These are phyloP conservation scores for Aspergillus carlsbadensis DNA, from an alignment of 495 filamentous ascomycete genomes.

Conservation along the genomic window DNA sequence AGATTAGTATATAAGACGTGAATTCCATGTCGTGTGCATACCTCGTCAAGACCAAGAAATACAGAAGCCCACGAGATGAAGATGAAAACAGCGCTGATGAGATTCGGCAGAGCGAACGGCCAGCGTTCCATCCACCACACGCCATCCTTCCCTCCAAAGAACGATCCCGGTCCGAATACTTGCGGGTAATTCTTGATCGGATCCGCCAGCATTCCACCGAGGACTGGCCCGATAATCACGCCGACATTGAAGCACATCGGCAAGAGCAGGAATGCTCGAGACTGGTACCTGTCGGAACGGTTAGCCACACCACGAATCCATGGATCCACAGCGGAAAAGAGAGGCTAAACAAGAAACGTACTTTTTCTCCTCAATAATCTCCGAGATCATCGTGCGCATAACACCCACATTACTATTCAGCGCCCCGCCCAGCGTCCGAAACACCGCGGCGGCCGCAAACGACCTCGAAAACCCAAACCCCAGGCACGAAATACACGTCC, in stretches of 20 bases:
- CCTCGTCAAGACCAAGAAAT: slow-evolving; percentile 60
- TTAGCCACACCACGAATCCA: background rate
- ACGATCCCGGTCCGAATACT: slow-evolving; percentile 62
- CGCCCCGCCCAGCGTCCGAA: slow-evolving; percentile 69
- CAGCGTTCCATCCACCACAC: slow-evolving; percentile 60
- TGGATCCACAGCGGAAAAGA: background rate
- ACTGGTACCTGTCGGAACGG: slow-evolving; percentile 52
- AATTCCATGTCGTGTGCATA: slow-evolving; percentile 21
- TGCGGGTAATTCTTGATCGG: slow-evolving; percentile 62
- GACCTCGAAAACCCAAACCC: slow-evolving; percentile 77
- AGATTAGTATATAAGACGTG: slow-evolving; percentile 8
- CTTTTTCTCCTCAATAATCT: slow-evolving; percentile 72
- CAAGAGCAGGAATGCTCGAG: slow-evolving; percentile 74
- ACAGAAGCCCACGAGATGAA: slow-evolving; percentile 45
- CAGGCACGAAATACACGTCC: slow-evolving; percentile 67
- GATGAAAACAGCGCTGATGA: slow-evolving; percentile 58
- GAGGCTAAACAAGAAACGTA: slow-evolving; percentile 20
- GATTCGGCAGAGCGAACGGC: slow-evolving; percentile 63
- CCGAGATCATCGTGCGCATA: slow-evolving; percentile 77
- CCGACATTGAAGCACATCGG: slow-evolving; percentile 79
- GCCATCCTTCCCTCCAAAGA: slow-evolving; percentile 49
- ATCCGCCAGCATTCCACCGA: slow-evolving; percentile 73
- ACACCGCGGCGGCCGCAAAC: slow-evolving; percentile 67
- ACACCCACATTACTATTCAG: slow-evolving; percentile 83
- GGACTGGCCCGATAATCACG: slow-evolving; percentile 62